A percentile compares a stretch with the other conserved stretches of the same genome.
phyloP scores from a whole-genome alignment of 805 yeast species.

The Barnettozyma populi region DNA sequence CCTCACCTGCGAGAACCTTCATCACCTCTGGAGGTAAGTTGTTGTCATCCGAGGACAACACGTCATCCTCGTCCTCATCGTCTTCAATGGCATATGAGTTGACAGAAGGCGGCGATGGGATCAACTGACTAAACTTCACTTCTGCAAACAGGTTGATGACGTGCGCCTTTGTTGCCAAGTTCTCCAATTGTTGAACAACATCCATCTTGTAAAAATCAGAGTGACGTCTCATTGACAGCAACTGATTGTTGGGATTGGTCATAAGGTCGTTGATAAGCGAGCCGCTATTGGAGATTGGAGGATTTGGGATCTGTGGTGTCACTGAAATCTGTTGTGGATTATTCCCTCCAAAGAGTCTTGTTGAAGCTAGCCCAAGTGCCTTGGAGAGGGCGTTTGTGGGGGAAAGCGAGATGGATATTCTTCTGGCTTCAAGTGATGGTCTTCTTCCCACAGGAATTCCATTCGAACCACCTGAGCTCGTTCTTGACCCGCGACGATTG shows the following conservation, averaged over 20 bases:
- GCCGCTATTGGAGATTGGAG: slow-evolving; percentile 7
- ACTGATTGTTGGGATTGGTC: slow-evolving; percentile 12
- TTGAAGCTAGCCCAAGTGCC: slow-evolving; percentile 84
- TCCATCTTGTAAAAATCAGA: slow-evolving; percentile 18
- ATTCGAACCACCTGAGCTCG: slow-evolving; percentile 41
- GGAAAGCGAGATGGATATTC: slow-evolving; percentile 58
- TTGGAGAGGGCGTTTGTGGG: slow-evolving; percentile 87
- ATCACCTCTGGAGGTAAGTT: slow-evolving; percentile 54
- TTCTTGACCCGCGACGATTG: slow-evolving; percentile 36
- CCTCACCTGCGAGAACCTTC: slow-evolving; percentile 70
- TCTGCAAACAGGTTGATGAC: slow-evolving; percentile 87
- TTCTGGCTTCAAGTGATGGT: slow-evolving; percentile 48
- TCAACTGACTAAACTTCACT: slow-evolving; percentile 79
- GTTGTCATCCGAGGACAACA: slow-evolving; percentile 13
- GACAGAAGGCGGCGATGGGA: slow-evolving; percentile 54
- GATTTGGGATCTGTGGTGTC: slow-evolving; percentile 5
- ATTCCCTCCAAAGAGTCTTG: slow-evolving; percentile 67
- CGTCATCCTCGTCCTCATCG: slow-evolving; percentile 31
- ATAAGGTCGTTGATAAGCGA: slow-evolving; percentile 10
- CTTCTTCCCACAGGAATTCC: slow-evolving; percentile 36
- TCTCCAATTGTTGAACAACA: slow-evolving; percentile 51
- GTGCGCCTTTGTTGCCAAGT: slow-evolving; percentile 83
- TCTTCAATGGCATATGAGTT: slow-evolving; percentile 33
- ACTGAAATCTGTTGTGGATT: slow-evolving; percentile 11
- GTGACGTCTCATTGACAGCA: slow-evolving; percentile 4